Percentiles rank a stretch among this genome's conserved stretches.
phyloP scores from a whole-genome alignment of 192 early-diverging fungal species.

The Diversispora eburnea region DNA sequence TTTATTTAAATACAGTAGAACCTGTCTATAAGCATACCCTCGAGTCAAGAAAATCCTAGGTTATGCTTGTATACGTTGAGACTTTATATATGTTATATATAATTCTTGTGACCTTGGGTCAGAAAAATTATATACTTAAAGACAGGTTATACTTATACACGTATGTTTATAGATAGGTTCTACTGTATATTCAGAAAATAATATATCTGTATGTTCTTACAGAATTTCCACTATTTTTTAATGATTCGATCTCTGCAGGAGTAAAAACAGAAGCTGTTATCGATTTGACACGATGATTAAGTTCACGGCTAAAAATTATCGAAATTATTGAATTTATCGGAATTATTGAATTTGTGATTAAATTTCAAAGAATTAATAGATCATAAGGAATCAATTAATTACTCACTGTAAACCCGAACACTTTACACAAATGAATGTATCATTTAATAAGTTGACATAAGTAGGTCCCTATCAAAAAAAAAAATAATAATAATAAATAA shows the following conservation, averaged over 20 bases:
- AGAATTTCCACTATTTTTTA: constrained; percentile 51
- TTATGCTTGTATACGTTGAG: no score
- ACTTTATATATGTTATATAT: no score
- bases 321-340: no score
- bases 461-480: constrained; percentile 42
- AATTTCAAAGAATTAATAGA: not conserved
- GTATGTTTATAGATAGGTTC: no score
- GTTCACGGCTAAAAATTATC: constrained; percentile 42
- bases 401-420: constrained; percentile 58
- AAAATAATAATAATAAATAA: no score
- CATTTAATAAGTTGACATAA: constrained; percentile 52
- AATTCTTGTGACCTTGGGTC: no score
- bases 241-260: constrained; percentile 39
- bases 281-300: constrained; percentile 61
- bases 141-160: no score
- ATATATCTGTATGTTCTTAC: constrained; percentile 30
- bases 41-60: no score
- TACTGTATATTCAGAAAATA: not conserved
- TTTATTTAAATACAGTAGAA: not conserved
- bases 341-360: no score
- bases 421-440: constrained; percentile 52
- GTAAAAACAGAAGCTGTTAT: constrained; percentile 57
- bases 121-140: no score
- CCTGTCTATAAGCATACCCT: no score
- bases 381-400: not conserved